These are phyloP conservation scores for Babesia divergens DNA, from an alignment of 169 alveolate genomes.

Conservation along the genomic window DNA sequence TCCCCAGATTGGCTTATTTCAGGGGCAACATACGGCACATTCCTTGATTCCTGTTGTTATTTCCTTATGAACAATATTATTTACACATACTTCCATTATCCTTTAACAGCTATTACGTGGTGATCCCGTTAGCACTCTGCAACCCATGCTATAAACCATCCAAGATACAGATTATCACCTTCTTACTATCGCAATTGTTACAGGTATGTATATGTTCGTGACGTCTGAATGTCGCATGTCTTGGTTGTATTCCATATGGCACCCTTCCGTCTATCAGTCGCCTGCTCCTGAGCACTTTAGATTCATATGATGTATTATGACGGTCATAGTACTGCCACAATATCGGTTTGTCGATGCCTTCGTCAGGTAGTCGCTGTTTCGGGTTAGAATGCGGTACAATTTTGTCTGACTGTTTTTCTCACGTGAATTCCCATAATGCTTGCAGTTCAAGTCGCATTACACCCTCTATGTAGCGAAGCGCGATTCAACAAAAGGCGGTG, in stretches of 20 bases:
- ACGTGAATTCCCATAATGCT: background rate
- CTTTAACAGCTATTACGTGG: slow-evolving; percentile 2
- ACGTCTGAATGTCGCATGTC: background rate
- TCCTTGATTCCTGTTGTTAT: no score
- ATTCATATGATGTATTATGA: background rate
- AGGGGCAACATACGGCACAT: no score
- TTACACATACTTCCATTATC: background rate
- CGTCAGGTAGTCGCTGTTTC: background rate
- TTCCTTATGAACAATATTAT: no score
- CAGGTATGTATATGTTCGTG: background rate
- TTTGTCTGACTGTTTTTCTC: background rate
- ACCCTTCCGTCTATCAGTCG: background rate
- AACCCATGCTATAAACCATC: background rate
- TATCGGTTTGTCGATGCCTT: no score
- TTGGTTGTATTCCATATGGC: background rate
- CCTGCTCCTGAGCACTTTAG: background rate
- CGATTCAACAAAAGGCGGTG: slow-evolving; percentile 16
- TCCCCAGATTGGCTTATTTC: background rate
- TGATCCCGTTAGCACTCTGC: slow-evolving; percentile 22
- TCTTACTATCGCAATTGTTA: slow-evolving; percentile 4
- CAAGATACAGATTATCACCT: background rate
- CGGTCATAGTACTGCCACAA: background rate
- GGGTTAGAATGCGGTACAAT: background rate
- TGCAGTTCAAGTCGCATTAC: slow-evolving; percentile 48
- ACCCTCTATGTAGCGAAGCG: slow-evolving; percentile 25